Evolutionary conservation across 257 asterid species (phyloP), one percentile per base, ranked within the genome.

Genomic region (Scutellaria galericulata): DNA sequence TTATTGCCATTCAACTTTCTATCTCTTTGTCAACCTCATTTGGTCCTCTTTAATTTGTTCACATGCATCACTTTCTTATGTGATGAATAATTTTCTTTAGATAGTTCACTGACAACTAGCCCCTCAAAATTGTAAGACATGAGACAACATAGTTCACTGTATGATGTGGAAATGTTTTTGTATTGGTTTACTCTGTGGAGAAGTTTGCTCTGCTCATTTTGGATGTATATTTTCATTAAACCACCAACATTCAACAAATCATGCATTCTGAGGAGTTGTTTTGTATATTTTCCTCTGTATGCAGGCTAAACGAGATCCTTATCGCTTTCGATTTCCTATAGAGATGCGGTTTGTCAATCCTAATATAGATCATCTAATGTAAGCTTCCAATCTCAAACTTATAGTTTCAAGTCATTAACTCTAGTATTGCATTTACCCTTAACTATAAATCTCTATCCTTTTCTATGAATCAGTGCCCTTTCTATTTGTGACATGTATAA

Each of bases 301-400:
- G 85, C 96, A 94, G 98, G 96, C 96, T 72, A 94, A 94, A 79
- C 85, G 98, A 65, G 96, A 94, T 84, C 97, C 98, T 67, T 88
- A 86, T 78, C 87, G 97, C 78, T 94, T 83, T 75, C 89, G 98
- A 79, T 94, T 94, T 79, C 98, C 98, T 61, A 78, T 94, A 75
- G 98, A 94, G 91, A 76, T 94, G 81, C 97, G 97, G 53, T 88
- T 94, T 82, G 91, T 94, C 72, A 71, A 89, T 64, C 98, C 98
- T 40, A 94, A 94, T 76, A 89, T 94, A 66, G 98, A 94, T 75
- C 98, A 94, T 76, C 83, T 94, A 53, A 80, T 91, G 98, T 94
- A 85, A 59, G 96, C 77, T 20, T 67, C 79, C 41, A 56, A 40
- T 40, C 70, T 60, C 5, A 37, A 37, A 45, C 65, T 60, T 64